Percentiles rank a stretch among this genome's conserved stretches.
Conservation (phyloP, 805 yeast genomes). For the Kluyveromyces nonfermentans region DNA sequence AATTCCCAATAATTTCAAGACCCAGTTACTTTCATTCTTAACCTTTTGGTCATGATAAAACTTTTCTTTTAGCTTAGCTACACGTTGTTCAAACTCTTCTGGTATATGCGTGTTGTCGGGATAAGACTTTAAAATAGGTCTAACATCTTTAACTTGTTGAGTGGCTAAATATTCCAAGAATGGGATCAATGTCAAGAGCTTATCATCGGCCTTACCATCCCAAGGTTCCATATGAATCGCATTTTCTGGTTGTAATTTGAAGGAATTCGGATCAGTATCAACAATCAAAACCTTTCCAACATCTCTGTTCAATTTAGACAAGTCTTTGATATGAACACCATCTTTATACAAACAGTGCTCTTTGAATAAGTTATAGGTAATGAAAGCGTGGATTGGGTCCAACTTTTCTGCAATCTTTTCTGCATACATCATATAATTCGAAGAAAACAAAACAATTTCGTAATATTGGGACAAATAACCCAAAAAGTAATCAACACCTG, state of each 20-base stretch:
- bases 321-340: slow-evolving; percentile 83
- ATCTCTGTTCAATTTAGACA: slow-evolving; percentile 85
- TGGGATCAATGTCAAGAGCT: slow-evolving; percentile 73
- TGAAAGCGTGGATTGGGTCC: slow-evolving; percentile 87
- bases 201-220: slow-evolving; percentile 80
- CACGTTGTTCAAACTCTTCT: slow-evolving; percentile 74
- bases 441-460: slow-evolving; percentile 86
- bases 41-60: slow-evolving; percentile 48
- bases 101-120: slow-evolving; percentile 57
- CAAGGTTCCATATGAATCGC: slow-evolving; percentile 80
- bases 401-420: slow-evolving; percentile 79
- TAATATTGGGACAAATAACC: slow-evolving; percentile 92
- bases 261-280: slow-evolving; percentile 67
- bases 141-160: slow-evolving; percentile 74
- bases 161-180: slow-evolving; percentile 91
- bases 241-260: slow-evolving; percentile 83
- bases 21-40: slow-evolving; percentile 39
- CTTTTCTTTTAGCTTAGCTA: slow-evolving; percentile 58
- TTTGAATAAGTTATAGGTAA: slow-evolving; percentile 77
- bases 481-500: slow-evolving; percentile 93
- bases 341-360: slow-evolving; percentile 84
- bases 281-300: slow-evolving; percentile 67
- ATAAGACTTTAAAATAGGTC: slow-evolving; percentile 75
- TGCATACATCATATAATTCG: slow-evolving; percentile 75
- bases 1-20: slow-evolving; percentile 57